Evolutionary conservation across 306 rosid species (phyloP), one percentile per base, ranked within the genome.

Genomic region (Sindora glabra): DNA sequence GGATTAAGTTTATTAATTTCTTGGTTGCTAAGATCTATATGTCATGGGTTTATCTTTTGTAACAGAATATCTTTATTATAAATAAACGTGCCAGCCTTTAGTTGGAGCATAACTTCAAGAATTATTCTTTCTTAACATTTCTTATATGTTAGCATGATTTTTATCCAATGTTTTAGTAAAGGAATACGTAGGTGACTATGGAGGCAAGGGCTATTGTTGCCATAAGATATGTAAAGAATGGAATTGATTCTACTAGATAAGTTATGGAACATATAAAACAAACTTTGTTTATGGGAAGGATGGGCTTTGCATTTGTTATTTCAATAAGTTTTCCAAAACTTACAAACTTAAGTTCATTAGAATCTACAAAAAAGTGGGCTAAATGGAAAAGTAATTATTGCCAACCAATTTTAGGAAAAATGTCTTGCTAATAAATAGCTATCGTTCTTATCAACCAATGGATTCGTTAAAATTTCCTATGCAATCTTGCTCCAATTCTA

Each of bases 201-300:
- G 98, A 88, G 79, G 98, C 83, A 40, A 96, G 96, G 72, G 96
- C 98, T 48, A 90, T 92, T 21, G 98, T 86, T 30, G 88, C 94
- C 56, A 88, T 92, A 96, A 79, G 96, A 77, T 88, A 81, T 29
- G 83, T 92, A 42, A 92, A 80, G 67, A 95, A 92, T 68, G 98
- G 95, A 50, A 83, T 88, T 65, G 81, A 74, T 73, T 88, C 98
- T 56, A 94, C 98, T 23, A 83, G 80, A 67, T 62, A 88, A 53
- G 98, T 92, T 55, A 88, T 92, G 96, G 74, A 73, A 56, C 77
- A 86, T 41, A 81, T 94, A 0, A 40, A 80, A 33, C 96, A 92
- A 73, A 88, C 98, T 57, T 57, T 92, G 80, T 88, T 92, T 55
- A 95, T 78, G 1, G 98, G 98, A 65, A 96, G 88, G 76, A 68